Conservation (phyloP, 106 monocot genomes). For the Phalaenopsis aphrodite region DNA sequence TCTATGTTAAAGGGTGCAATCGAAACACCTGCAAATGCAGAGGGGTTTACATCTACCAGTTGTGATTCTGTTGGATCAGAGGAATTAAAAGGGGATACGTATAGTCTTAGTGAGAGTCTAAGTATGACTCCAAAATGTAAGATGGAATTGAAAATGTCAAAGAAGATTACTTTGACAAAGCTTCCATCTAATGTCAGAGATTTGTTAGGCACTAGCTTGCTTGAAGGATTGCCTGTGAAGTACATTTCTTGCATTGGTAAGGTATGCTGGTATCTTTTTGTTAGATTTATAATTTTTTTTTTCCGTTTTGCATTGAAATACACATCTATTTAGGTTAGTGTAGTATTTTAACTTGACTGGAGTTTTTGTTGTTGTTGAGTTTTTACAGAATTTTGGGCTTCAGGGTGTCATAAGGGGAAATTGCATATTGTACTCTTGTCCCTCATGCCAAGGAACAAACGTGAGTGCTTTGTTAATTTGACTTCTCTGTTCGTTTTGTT, state of each 20-base stretch:
- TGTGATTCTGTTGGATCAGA: constrained; percentile 12
- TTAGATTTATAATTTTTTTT: neutral
- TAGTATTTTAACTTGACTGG: neutral
- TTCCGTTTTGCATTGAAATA: neutral
- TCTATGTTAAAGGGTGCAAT: constrained; percentile 18
- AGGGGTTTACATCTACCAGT: constrained; percentile 5
- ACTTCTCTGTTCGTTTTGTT: neutral
- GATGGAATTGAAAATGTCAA: constrained; percentile 81
- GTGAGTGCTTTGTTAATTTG: constrained; percentile 24
- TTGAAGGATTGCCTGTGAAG: constrained; percentile 72
- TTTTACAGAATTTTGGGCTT: constrained; percentile 36
- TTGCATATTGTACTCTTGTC: constrained; percentile 71
- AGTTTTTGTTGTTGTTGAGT: neutral
- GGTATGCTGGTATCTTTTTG: constrained; percentile 26
- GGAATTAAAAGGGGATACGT: constrained; percentile 9
- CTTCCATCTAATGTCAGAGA: constrained; percentile 61
- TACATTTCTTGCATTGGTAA: constrained; percentile 44
- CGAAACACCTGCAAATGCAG: constrained; percentile 10
- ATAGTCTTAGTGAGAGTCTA: constrained; percentile 7
- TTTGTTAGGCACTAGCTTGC: constrained; percentile 76
- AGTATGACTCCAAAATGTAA: constrained; percentile 27
- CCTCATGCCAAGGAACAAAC: constrained; percentile 56
- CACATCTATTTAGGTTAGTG: neutral
- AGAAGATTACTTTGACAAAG: constrained; percentile 62
- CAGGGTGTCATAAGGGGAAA: constrained; percentile 60